Percentiles rank a stretch among this genome's conserved stretches.
These are phyloP conservation scores for Salvia miltiorrhiza DNA, from an alignment of 257 asterid genomes.

Conservation along the genomic window DNA sequence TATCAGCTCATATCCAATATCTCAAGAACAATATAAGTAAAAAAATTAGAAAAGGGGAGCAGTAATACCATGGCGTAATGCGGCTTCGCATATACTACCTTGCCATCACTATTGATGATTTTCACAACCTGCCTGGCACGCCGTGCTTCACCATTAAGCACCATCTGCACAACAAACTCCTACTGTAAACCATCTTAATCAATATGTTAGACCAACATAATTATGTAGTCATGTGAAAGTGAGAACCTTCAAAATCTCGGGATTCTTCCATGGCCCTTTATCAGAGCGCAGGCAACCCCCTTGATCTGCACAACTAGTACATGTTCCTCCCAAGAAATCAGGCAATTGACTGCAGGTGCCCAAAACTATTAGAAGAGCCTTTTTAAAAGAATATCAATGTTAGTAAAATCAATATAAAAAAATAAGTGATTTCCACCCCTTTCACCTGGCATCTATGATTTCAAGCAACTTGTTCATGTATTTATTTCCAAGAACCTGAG, in stretches of 20 bases:
- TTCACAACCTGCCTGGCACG: constrained; percentile 87
- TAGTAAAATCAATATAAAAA: constrained; percentile 14
- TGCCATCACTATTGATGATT: constrained; percentile 91
- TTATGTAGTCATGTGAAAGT: background rate
- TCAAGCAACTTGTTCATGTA: constrained; percentile 83
- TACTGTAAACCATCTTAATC: constrained; percentile 13
- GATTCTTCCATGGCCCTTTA: constrained; percentile 99
- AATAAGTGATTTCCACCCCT: constrained; percentile 15
- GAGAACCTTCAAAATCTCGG: constrained; percentile 75
- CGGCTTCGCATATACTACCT: constrained; percentile 94
- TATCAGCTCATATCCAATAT: constrained; percentile 9
- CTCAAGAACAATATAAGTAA: background rate
- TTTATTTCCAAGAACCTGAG: constrained; percentile 85
- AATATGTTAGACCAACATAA: background rate
- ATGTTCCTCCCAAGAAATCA: constrained; percentile 84
- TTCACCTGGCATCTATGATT: constrained; percentile 80
- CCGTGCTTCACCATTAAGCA: constrained; percentile 73
- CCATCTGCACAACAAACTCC: constrained; percentile 58
- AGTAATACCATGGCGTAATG: constrained; percentile 59
- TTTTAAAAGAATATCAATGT: background rate
- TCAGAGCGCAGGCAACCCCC: constrained; percentile 95
- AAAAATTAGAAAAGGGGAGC: background rate
- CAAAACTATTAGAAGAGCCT: constrained; percentile 4
- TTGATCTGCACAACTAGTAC: constrained; percentile 64
- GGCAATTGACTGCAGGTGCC: constrained; percentile 77